Evolutionary conservation across 306 rosid species (phyloP), one percentile per base, ranked within the genome.

Genomic region (Prunus dulcis): DNA sequence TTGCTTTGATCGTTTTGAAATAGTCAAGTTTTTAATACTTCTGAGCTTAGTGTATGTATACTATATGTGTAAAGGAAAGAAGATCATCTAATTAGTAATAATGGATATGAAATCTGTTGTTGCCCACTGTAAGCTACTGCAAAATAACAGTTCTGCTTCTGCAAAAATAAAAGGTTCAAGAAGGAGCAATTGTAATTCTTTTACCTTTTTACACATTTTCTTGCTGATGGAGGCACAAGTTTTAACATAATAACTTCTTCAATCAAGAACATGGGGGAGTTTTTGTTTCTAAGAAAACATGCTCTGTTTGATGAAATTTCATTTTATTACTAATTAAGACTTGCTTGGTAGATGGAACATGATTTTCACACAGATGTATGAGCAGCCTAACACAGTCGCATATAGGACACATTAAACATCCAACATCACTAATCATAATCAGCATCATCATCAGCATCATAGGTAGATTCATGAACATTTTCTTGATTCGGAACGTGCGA

Each of bases 401-500:
- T 22, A 58, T 5, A 58, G 3, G 34, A 58, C 17, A 12, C 28
- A 45, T 3, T 32, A 65, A 65, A 22, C 51, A 46, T 25, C 43
- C 9, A 27, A 22, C 12, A 34, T 64, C 62, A 61, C 17, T 18
- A 53, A n/a, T 76, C 61, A 17, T 41, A 52, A 3, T 76, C 77
- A 57, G 53, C 60, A 6, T 80, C 75, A 23, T 34, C 49, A 9
- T 64, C 69, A 19, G 27, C 69, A 34, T 75, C 77, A 17, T 76
- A 71, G 38, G 62, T 62, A 20, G 4, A 71, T 27, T 45, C 81
- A 56, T 53, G 65, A 56, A 1, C 46, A 45, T 70, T 72, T 17
- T 81, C 78, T 52, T 71, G 67, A 72, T 50, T 61, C 17, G 2
- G 34, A 15, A 13, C 10, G 6, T 28, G 52, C 13, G 27, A 46